Evolutionary conservation across 352 stramenopile species (phyloP).

Genomic region (Globisporangium iwayamae): DNA sequence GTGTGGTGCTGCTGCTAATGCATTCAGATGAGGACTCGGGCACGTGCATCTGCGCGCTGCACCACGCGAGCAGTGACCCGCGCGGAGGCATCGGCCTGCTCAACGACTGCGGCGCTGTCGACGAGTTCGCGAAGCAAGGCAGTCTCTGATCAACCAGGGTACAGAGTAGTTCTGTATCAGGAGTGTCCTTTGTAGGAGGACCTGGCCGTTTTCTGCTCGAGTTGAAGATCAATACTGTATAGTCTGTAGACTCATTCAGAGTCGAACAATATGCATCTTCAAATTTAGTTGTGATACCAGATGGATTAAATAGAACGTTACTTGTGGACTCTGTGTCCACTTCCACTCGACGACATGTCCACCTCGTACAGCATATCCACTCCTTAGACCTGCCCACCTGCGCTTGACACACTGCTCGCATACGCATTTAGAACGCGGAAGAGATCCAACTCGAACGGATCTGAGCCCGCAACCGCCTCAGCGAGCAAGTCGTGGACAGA

Average conservation of each 20-base stretch:
- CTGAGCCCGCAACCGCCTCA: neutral
- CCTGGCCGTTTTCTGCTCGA: neutral
- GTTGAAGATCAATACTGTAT: too few species aligned
- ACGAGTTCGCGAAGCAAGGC: conserved; percentile 38
- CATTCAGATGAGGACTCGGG: conserved; percentile 55
- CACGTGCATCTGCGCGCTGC: conserved; percentile 51
- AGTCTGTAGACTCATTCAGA: too few species aligned
- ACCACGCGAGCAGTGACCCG: conserved; percentile 59
- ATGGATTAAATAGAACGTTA: neutral
- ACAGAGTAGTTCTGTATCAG: neutral
- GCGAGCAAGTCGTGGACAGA: neutral
- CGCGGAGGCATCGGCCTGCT: conserved; percentile 38
- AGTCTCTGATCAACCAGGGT: neutral
- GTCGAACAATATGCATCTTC: too few species aligned
- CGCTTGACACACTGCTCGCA: neutral
- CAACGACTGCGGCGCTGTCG: conserved; percentile 62
- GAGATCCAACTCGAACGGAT: neutral
- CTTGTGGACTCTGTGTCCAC: neutral
- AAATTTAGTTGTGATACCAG: neutral
- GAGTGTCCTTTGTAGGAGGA: neutral
- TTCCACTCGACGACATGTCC: neutral
- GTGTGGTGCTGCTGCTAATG: neutral
- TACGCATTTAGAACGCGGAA: neutral
- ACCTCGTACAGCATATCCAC: neutral
- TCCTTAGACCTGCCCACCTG: neutral